Evolutionary conservation across 352 stramenopile species (phyloP).

Genomic region (Sclerospora graminicola): DNA sequence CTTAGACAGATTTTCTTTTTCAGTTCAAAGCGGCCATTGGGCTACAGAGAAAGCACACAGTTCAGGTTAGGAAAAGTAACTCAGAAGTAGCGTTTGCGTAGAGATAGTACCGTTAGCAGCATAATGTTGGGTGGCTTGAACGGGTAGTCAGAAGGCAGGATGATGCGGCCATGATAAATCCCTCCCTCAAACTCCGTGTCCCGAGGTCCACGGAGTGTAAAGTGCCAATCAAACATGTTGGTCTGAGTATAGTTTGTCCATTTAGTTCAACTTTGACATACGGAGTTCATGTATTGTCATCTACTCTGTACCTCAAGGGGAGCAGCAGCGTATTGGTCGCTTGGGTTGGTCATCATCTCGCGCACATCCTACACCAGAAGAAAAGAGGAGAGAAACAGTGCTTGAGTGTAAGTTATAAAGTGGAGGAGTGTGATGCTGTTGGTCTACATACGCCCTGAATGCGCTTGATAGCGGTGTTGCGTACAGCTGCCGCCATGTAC

Average conservation of each 20-base stretch:
- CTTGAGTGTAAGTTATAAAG: not conserved
- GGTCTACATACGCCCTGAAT: conserved; percentile 54
- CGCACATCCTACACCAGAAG: conserved; percentile 51
- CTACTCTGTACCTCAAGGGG: conserved; percentile 46
- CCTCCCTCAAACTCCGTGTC: conserved; percentile 95
- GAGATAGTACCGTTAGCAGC: conserved; percentile 82
- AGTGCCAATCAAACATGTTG: conserved; percentile 93
- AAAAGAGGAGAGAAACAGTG: not conserved
- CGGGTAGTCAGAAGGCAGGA: conserved; percentile 90
- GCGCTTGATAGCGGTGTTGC: conserved; percentile 80
- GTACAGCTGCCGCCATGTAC: conserved; percentile 46
- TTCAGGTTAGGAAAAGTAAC: too few species aligned
- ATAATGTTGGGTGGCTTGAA: conserved; percentile 98
- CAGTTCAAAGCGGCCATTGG: conserved; percentile 95
- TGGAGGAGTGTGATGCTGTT: not conserved
- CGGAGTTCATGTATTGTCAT: not conserved
- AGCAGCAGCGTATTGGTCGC: conserved; percentile 67
- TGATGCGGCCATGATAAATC: conserved; percentile 96
- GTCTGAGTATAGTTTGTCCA: conserved; percentile 25
- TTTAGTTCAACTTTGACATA: not conserved
- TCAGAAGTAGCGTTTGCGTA: too few species aligned
- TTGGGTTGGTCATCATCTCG: conserved; percentile 83
- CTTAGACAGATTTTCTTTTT: conserved; percentile 98
- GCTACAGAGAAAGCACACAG: conserved; percentile 25
- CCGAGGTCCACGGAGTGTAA: conserved; percentile 94